These are phyloP conservation scores for Lasiodiplodia hormozganensis DNA, from an alignment of 2,329 filamentous ascomycete genomes.

Conservation along the genomic window DNA sequence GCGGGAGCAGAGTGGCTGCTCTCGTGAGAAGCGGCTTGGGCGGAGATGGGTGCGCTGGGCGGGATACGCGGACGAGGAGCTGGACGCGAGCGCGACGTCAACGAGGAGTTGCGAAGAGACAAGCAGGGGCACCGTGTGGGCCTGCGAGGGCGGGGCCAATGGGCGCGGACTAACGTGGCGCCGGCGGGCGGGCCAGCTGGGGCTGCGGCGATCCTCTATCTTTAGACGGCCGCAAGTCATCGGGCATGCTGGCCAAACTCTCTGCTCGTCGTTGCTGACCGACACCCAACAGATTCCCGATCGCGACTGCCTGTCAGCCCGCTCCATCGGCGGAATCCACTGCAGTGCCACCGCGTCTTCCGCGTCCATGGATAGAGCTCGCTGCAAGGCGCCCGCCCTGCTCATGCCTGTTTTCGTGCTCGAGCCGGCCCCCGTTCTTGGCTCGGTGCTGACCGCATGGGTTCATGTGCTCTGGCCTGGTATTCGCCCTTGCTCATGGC, in stretches of 20 bases:
- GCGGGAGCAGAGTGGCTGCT: conserved; percentile 18
- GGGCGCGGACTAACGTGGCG: background rate
- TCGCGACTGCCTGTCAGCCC: background rate
- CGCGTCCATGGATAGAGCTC: background rate
- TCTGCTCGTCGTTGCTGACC: conserved; percentile 8
- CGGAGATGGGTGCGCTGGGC: conserved; percentile 11
- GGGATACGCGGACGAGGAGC: background rate
- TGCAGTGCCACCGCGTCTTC: conserved; percentile 21
- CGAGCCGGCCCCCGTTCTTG: background rate
- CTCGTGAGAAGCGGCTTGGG: conserved; percentile 21
- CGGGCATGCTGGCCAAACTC: conserved; percentile 22
- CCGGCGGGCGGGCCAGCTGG: background rate
- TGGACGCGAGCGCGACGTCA: conserved; percentile 5
- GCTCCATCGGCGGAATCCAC: background rate
- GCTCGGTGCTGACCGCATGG: background rate
- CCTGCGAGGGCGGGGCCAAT: background rate
- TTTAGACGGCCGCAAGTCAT: conserved; percentile 23
- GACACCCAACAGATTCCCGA: background rate
- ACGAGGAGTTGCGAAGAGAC: conserved; percentile 3
- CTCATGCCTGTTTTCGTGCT: conserved; percentile 22
- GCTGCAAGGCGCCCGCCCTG: conserved; percentile 4
- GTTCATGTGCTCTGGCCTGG: background rate
- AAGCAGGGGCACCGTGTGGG: conserved; percentile 6
- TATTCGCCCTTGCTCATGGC: background rate
- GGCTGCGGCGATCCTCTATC: conserved; percentile 6